phyloP scores from a whole-genome alignment of 139 green algal genomes.

The Chlamydomonas incerta region DNA sequence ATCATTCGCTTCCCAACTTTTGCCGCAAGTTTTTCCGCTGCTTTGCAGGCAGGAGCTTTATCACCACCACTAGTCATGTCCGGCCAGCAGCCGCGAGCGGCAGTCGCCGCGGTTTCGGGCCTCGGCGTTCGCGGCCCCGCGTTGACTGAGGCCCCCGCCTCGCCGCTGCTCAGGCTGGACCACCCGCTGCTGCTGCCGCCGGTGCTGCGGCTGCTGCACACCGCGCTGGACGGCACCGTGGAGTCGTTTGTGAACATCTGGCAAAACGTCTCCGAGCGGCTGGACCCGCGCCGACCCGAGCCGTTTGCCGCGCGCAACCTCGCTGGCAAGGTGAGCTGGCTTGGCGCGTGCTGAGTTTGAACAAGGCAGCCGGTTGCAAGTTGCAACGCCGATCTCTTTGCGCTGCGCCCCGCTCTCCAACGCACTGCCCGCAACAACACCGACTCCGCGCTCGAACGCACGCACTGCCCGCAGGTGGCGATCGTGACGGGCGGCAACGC shows the following conservation, averaged over 20 bases:
- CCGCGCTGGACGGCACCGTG: neutral
- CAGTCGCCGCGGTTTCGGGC: too few relatives aligned
- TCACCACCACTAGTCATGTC: too few relatives aligned
- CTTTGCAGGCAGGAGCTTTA: too few relatives aligned
- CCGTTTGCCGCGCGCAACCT: neutral
- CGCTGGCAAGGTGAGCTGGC: slow-evolving; percentile 2
- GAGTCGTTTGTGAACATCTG: slow-evolving; percentile 23
- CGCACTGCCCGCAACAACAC: neutral
- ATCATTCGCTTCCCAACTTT: too few relatives aligned
- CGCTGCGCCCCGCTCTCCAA: neutral
- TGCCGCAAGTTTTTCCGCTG: too few relatives aligned
- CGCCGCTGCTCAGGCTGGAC: neutral
- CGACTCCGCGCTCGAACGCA: neutral
- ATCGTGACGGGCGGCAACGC: slow-evolving; percentile 71
- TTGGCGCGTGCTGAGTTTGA: too few relatives aligned
- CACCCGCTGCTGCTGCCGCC: neutral
- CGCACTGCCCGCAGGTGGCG: slow-evolving; percentile 44
- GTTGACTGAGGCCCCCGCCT: too few relatives aligned
- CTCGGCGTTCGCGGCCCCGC: too few relatives aligned
- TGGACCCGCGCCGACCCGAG: neutral
- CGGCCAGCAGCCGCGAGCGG: too few relatives aligned
- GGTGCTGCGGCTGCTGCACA: neutral
- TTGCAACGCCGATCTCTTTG: neutral
- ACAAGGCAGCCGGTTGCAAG: too few relatives aligned
- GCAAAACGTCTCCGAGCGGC: neutral